Evolutionary conservation across 2,329 filamentous ascomycete species (phyloP), one percentile per base, ranked within the genome.

Genomic region (Fusarium nisikadoi): DNA sequence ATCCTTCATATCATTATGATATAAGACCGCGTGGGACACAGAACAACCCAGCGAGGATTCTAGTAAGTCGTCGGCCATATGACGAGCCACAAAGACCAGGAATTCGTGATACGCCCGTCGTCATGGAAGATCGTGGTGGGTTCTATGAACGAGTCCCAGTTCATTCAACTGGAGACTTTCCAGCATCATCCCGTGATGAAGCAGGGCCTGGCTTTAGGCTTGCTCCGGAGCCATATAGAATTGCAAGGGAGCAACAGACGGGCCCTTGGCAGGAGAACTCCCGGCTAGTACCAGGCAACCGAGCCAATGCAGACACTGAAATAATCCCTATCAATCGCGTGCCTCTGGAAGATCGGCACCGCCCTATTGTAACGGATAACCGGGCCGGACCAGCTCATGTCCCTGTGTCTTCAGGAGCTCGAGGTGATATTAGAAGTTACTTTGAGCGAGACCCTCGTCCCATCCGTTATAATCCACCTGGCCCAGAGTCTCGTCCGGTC

Each of bases 101-200:
- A 56, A 76, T 73, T 29, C 76, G 76, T 42, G 74, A 74, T n/a
- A 80, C 78, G 27, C 79, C 79, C 23, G 77, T 83, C 50, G 58
- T 82, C 70, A 83, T 84, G 81, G 81, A 83, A 68, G 80, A 83
- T 71, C 78, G 81, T 35, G 81, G 80, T 61, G 80, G 80, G 20
- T 82, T 82, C 58, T 81, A 75, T 66, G 81, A 81, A 68, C 80
- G 79, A 62, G 75, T 82, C 39, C 67, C 72, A 62, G 64, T 59
- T 41, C 71, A 55, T 57, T 61, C 56, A 52, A 41, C 54, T 50
- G 69, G 58, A 55, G 57, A 66, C 31, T 52, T 69, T n/a, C 58
- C 62, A 36, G 50, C 58, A 20, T 57, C 27, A 17, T 17, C 64
- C 25, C 68, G 54, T 52, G 62, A 65, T 53, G 46, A 65, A 19